A percentile compares a stretch with the other conserved stretches of the same genome.
These are phyloP conservation scores for Brettanomyces anomalus DNA, from an alignment of 805 yeast species.

Conservation along the genomic window DNA sequence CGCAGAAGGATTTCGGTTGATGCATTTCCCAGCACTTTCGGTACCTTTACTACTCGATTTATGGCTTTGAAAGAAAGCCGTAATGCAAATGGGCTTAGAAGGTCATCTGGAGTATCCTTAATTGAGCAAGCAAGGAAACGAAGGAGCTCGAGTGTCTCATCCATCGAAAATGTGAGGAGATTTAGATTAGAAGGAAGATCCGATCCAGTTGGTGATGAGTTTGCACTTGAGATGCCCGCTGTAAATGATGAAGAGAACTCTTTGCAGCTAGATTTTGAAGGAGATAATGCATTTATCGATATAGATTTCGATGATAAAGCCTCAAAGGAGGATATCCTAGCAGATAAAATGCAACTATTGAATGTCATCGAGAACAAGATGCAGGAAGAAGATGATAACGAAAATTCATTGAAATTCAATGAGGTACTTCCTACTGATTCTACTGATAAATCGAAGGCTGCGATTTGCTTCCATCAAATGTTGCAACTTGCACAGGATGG, in stretches of 20 bases:
- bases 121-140: background rate
- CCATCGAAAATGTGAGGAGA: slow-evolving; percentile 10
- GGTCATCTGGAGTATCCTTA: background rate
- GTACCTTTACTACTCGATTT: too few relatives aligned
- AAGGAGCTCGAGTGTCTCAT: slow-evolving; percentile 9
- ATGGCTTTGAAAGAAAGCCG: too few relatives aligned
- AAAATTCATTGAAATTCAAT: background rate
- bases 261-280: slow-evolving; percentile 3
- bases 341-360: too few relatives aligned
- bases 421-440: background rate
- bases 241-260: background rate
- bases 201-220: background rate
- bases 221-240: too few relatives aligned
- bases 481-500: slow-evolving; percentile 13
- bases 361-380: slow-evolving; percentile 5
- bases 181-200: slow-evolving; percentile 1
- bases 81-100: background rate
- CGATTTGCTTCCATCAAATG: slow-evolving; percentile 12
- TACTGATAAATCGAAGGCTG: slow-evolving; percentile 10
- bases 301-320: slow-evolving; percentile 1
- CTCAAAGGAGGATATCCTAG: background rate
- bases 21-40: too few relatives aligned
- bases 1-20: too few relatives aligned
- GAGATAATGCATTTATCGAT: slow-evolving; percentile 8
- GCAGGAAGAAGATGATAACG: background rate